Evolutionary conservation across 2,329 filamentous ascomycete species (phyloP), one percentile per base, ranked within the genome.

Genomic region (Arthrobotrys pseudoclavata): DNA sequence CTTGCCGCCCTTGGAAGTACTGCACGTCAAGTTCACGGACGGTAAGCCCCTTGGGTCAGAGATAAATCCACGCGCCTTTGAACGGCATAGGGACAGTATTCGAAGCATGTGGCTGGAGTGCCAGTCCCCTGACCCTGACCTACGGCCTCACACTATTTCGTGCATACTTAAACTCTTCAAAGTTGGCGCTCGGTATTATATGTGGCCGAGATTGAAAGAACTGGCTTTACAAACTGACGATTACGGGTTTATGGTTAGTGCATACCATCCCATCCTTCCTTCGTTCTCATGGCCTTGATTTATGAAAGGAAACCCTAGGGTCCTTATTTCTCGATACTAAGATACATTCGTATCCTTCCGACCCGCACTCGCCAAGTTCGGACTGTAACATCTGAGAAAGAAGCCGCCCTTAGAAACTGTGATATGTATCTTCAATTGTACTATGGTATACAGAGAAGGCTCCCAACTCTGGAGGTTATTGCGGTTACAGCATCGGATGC

Each of bases 51-150:
- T 42, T 9, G 47, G 29, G 7, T 53, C 45, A 12, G 31, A 42
- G 9, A 37, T 40, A 4, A 48, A 40, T 12, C 34, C 22, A 57
- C 26, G 12, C 13, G 15, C 31, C 13, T 62, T 69, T 6, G 42
- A 50, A 3, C 7, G 34, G 4, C 66, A 69, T 20, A 37, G 55
- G 13, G 37, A 52, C 12, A 29, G 40, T 2, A n/a, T 69, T 26
- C 66, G 66, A 1, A 61, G 53, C 22, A 9, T 69, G 13, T 69
- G 66, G 66, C 20, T 69, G 3, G 66, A 69, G 26, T 69, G 57
- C 24, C n/a, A 31, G 4, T 42, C 57, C 3, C 20, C 40, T 26
- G 53, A 62, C 24, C 24, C 66, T 31, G 53, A 26, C 1, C 37
- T 62, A 1, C 37, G 34, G 9, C 9, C 22, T 12, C 37, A 42